Base-by-base conservation (phyloP, 352 stramenopile species). In the Halophytophthora batemanensis region DNA sequence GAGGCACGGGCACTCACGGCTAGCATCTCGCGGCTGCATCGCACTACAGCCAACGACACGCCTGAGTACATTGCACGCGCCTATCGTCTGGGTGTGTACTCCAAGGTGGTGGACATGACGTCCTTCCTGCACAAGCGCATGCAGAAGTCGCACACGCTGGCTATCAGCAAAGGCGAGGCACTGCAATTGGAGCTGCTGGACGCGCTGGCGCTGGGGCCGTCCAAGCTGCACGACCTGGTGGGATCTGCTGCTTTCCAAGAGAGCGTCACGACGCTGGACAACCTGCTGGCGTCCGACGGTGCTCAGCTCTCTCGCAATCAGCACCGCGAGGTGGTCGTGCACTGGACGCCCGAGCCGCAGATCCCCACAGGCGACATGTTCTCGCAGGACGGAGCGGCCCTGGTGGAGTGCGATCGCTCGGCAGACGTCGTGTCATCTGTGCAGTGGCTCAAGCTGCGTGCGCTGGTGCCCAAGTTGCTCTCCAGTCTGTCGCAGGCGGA, bases 41-140 rank as follows among this genome's bases (percentile, higher is more conserved):
- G 58, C 6, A 73, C 45, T 31, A 88, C 79, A 13, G 50, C 50
- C 12, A 74, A 66, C 23, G 84, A 94, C 47, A 93, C 82, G 18
- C 80, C 80, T 37, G 84, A 94, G 54, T 90, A 86, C 55, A 93
- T 94, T 51, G 44, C 70, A 13, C 75, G 80, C 21, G 67, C 84
- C 14, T 94, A 94, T 57, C 79, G 77, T 28, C 66, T 87, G n/a
- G 84, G 84, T 28, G 81, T 93, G 10, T 91, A 87, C 66, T 90
- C 81, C 41, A 92, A 92, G 49, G 84, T 90, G 22, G 38, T 87
- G 1, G 84, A 94, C 50, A 91, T 94, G 82, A 90, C 81, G 21
- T 59, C 50, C 14, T 94, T 94, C 37, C 25, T 91, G 41, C 65
- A 87, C 38, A 68, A 82, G 48, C 72, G 74, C 18, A 93, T 94